These are phyloP conservation scores for Nicotiana attenuata DNA, from an alignment of 257 asterid species.

Conservation along the genomic window DNA sequence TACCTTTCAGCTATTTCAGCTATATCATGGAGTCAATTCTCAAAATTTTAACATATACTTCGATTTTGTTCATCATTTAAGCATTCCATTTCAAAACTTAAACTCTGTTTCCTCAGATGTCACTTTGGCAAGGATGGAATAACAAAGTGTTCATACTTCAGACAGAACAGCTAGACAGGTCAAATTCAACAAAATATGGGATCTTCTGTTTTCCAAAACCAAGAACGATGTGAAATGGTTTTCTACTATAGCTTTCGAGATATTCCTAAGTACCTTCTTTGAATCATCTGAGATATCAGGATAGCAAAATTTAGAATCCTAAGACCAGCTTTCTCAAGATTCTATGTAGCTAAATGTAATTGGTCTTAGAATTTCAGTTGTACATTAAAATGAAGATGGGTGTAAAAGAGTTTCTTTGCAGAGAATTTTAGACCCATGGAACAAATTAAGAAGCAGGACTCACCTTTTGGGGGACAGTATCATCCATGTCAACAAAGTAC, in stretches of 20 bases:
- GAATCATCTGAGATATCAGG: not conserved
- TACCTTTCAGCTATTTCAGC: not conserved
- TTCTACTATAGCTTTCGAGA: not conserved
- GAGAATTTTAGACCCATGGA: conserved; percentile 5
- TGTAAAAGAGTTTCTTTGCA: not conserved
- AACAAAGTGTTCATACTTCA: not conserved
- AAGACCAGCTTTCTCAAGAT: not conserved
- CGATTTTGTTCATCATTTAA: not conserved
- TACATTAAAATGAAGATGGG: not conserved
- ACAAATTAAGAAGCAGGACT: conserved; percentile 8
- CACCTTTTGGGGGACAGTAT: conserved; percentile 51
- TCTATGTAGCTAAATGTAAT: not conserved
- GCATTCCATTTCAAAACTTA: not conserved
- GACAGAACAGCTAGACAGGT: not conserved
- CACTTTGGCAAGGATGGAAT: not conserved
- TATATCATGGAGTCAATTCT: not conserved
- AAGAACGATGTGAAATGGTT: not conserved
- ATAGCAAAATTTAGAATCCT: not conserved
- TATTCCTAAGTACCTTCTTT: not conserved
- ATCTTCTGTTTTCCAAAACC: not conserved
- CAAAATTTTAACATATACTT: not conserved
- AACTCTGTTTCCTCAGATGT: not conserved
- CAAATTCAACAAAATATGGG: not conserved
- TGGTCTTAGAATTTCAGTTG: not conserved
- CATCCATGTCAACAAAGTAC: conserved; percentile 46